phyloP scores from a whole-genome alignment of 2,329 filamentous ascomycete genomes.

The Tetracladium maxilliforme region DNA sequence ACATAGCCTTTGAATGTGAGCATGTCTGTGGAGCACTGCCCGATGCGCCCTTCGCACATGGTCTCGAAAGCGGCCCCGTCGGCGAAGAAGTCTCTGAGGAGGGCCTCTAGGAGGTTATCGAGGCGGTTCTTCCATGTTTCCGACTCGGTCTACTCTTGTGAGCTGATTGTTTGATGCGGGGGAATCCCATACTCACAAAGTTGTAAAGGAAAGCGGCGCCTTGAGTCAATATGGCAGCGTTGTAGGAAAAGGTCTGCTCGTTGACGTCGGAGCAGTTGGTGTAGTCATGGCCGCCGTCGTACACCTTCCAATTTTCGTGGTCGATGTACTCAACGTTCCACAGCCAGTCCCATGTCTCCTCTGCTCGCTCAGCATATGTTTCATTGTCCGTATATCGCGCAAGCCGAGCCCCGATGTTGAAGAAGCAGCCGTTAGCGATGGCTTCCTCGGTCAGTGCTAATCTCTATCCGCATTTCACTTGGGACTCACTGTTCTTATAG shows the following conservation, averaged over 20 bases:
- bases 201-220: constrained; percentile 59
- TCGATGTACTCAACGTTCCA: constrained; percentile 40
- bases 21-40: constrained; percentile 57
- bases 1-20: constrained; percentile 58
- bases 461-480: background rate
- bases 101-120: constrained; percentile 35
- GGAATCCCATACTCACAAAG: constrained; percentile 20
- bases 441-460: too few relatives aligned
- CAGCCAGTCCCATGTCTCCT: constrained; percentile 48
- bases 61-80: constrained; percentile 48
- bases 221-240: constrained; percentile 44
- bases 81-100: constrained; percentile 35
- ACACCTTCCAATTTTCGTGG: constrained; percentile 41
- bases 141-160: constrained; percentile 6
- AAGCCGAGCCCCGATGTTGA: constrained; percentile 53
- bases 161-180: background rate
- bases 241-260: constrained; percentile 52
- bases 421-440: constrained; percentile 48
- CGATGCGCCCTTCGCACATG: constrained; percentile 41
- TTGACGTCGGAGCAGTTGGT: constrained; percentile 46
- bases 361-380: constrained; percentile 49
- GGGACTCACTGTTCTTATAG: constrained; percentile 46
- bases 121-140: constrained; percentile 39
- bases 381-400: constrained; percentile 54
- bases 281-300: constrained; percentile 43